Conservation (phyloP, 352 stramenopile species). For the Lagenidium sp. region DNA sequence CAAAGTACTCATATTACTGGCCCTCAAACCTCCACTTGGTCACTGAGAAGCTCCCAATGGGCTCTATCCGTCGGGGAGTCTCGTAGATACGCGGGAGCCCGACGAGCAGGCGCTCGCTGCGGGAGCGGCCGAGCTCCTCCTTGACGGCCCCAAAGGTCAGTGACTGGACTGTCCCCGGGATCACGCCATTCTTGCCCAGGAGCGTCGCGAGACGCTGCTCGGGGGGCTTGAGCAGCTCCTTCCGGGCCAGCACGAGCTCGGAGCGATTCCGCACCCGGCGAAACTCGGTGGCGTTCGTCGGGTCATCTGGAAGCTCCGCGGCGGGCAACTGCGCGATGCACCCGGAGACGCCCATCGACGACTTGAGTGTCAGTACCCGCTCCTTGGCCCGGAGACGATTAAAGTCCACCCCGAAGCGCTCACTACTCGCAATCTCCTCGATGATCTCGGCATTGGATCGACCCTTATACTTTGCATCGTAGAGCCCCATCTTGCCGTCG, state of each 20-base stretch:
- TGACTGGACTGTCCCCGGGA: constrained; percentile 10
- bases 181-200: constrained; percentile 4
- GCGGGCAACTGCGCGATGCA: constrained; percentile 38
- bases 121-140: constrained; percentile 9
- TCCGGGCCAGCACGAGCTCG: constrained; percentile 34
- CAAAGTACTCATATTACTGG: constrained; percentile 7
- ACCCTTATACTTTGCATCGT: constrained; percentile 29
- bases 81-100: constrained; percentile 16
- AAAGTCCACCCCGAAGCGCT: constrained; percentile 33
- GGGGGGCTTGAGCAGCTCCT: constrained; percentile 42
- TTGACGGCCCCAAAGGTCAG: constrained; percentile 16
- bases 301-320: constrained; percentile 19
- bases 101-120: constrained; percentile 10
- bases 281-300: constrained; percentile 29
- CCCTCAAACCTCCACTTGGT: constrained; percentile 21
- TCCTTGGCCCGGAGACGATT: constrained; percentile 51
- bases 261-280: constrained; percentile 35
- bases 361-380: constrained; percentile 50
- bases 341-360: constrained; percentile 34
- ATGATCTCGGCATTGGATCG: constrained; percentile 28
- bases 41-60: constrained; percentile 15
- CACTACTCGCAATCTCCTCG: constrained; percentile 32
- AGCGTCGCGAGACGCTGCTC: constrained; percentile 18
- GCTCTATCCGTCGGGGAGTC: constrained; percentile 13
- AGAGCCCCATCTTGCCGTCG: constrained; percentile 43